Evolutionary conservation across 371 early-diverging fungal genomes (phyloP), one percentile per base, ranked within the genome.

Genomic region (Mortierella sp.): DNA sequence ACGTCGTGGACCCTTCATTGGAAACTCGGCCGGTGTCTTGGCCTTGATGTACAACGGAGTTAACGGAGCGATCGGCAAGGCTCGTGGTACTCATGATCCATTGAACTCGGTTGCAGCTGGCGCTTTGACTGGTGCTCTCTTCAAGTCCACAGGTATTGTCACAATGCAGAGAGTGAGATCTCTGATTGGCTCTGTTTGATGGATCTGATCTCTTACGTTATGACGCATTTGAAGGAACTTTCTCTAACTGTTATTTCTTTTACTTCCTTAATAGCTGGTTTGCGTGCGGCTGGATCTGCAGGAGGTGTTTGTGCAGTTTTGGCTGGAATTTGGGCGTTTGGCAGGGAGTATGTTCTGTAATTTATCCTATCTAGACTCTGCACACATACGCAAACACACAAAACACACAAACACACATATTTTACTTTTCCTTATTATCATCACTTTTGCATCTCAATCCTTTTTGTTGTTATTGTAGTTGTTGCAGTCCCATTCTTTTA

Each of bases 1-100:
- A 7, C 90, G 95, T 65, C 92, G 96, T 65, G 96, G 96, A 16
- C 96, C 96, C 28, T 95, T 94, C 73, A 82, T 95, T 59, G 96
- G 92, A 70, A 96, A 96, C 86, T 92, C 95, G 32, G 86, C 92
- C 15, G 96, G 96, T 80, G 90, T 96, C 22, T 72, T 93, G 81
- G 95, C 93, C 13, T 89, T 95, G 93, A 85, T 93, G 76, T 95
- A 95, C 85, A 95, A 93, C 71, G 89, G 89, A 62, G 85, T 92
- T 58, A 93, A 91, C 70, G 87, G 92, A n/a, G 72, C 86, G 63
- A 90, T 95, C 66, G 91, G 92, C 72, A 82, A 78, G 63, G 76
- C 86, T 38, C 86, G 93, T 65, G 94, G 94, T 53, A 74, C 74
- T 19, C 90, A 92, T 48, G 94, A 94, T 74, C 83, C 88, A 33